Base-by-base conservation (phyloP, 768 basidiomycete species). In the Cubamyces sp. region DNA sequence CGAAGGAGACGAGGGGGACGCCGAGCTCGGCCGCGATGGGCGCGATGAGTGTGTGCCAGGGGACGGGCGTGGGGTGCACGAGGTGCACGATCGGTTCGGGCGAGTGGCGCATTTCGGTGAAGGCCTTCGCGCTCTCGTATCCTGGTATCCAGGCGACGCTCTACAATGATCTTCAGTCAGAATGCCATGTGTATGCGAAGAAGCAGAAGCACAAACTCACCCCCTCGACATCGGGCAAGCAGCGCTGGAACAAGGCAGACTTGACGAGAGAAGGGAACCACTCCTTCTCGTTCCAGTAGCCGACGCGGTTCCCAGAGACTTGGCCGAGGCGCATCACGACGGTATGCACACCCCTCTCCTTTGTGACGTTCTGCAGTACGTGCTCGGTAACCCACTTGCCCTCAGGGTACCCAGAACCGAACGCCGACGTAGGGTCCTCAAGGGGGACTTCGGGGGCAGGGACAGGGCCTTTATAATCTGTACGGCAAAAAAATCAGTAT, bases 281-380 rank as follows among this genome's bases (percentile, higher is more conserved):
- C 41, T 79, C 75, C 21, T 66, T 59, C 34, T 70, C 66, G 30
- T 79, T 76, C 80, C 79, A 79, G 26, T 69, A 69, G 0, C 80
- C 80, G 54, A 74, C 76, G 0, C 43, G 40, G 16, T 70, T 72
- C 7, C 79, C 76, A 14, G 70, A 68, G 0, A 81, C 65, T 54
- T 77, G 77, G 5, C 80, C 79, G 0, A 77, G 66, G 49, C 80
- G 77, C 40, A 79, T 45, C 11, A 71, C 64, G 28, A 75, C 68
- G 1, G 71, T 65, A 42, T 37, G 68, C 56, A 64, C 66, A 19
- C 66, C 70, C 0, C 71, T 69, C 39, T 60, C 34, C 34, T 60
- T 39, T 3, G 66, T 54, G 5, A 68, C 68, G 3, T 41, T 47
- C 26, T 51, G 37, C 8, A 75, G 64, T 28, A 75, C 65, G 18